Base-by-base conservation (phyloP, 2,329 filamentous ascomycete genomes). In the Aspergillus glaucus region DNA sequence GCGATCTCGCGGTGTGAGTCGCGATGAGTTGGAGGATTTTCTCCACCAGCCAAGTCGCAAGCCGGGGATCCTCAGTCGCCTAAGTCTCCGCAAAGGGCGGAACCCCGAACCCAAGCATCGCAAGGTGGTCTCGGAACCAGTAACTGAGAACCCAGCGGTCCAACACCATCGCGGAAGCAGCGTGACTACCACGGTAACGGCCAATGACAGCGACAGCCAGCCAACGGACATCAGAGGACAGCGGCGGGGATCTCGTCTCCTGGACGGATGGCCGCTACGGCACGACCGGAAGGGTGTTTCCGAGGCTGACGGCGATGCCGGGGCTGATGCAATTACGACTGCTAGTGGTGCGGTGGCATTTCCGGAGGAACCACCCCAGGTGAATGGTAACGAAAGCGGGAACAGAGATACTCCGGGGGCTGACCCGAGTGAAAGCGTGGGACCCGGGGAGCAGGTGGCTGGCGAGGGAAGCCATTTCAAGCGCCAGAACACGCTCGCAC, bases 1-100 rank as follows among this genome's bases (percentile, higher is more conserved):
- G 67, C 60, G 60, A 42, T 66, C 89, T n/a, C 79, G 82, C 34
- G 82, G 86, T 47, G 85, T 70, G 48, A 69, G 74, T 43, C 60
- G 63, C 24, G 55, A 58, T 26, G 62, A 68, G 40, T 55, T 62
- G 36, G 67, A 66, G 30, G 66, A 66, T 45, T 66, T 67, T 41
- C 55, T 69, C 17, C 62, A 62, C 47, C 57, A 61, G 36, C 59
- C 63, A 19, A 59, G 58, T 19, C 56, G 60, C 41, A 56, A 57
- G 14, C 51, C 60, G 4, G 58, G 62, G 19, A 51, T 70, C 6
- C 55, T 71, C n/a, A 58, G 56, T 15, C 65, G 67, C 2, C 53
- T 70, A 47, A 60, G 65, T 46, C 52, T 65, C 30, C 58, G 61
- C 43, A 62, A 62, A 43, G 40, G 61, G 15, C 62, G 61, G 47